Evolutionary conservation across 2,329 filamentous ascomycete genomes (phyloP), one percentile per base, ranked within the genome.

Genomic region (Cryphonectria carpinicola): DNA sequence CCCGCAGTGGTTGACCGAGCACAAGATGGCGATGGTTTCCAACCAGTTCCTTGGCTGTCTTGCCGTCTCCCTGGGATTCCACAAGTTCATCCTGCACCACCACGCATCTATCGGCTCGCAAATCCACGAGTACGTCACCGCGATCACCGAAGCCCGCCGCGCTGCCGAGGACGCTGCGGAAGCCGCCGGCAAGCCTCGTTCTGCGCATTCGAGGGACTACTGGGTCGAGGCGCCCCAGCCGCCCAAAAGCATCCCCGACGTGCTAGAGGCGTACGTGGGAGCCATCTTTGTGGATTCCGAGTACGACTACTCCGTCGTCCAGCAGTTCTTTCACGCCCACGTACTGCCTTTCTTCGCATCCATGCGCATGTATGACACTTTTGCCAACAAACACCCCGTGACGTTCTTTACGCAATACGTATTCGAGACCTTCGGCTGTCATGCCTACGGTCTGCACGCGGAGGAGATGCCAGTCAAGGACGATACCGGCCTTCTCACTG

Each of bases 1-100:
- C 76, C 95, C 96, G 0, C 95, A 98, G 79, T 98, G 95, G 95
- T 85, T 99, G 71, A 98, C 96, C 0, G 96, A 98, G 81, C 95
- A 98, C 85, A 98, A 98, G 82, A 98, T 97, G 90, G 94, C 95
- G n/a, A 98, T 99, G 93, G 95, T 96, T 0, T 96, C 93, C 67
- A 99, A 99, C 82, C 94, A 95, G 72, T 99, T 98, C 77, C 86
- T 98, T 1, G 94, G 93, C 1, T 93, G 90, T 25, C 84, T 98
- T 3, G 92, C 92, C 71, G 93, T 97, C 3, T 87, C 89, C 64
- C 86, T 98, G 0, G 91, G 88, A 0, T 91, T 98, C 69, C 90
- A 98, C 77, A 88, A 84, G 65, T 90, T 95, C 77, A 82, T 98
- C 22, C 87, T 89, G 0, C 81, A 85, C 7, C 84, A 92, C 11